Percentiles rank a stretch among this genome's conserved stretches.
Evolutionary conservation across 148 eudicot genomes (phyloP).

Genomic region (Linanthus parryae): DNA sequence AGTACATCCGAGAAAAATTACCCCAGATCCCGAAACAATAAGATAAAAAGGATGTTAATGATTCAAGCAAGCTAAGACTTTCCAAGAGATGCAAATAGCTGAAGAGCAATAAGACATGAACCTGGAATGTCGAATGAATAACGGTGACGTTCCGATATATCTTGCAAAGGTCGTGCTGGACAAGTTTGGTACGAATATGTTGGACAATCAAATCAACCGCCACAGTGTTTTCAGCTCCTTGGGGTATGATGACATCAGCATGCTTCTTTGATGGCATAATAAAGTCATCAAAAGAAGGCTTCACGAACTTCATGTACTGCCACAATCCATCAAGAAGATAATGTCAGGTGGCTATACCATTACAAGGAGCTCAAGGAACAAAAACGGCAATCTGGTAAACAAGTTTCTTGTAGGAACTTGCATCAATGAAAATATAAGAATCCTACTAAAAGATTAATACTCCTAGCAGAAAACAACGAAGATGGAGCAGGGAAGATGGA

Average conservation of each 20-base stretch:
- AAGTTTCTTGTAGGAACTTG: background rate
- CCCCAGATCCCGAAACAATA: too few species aligned
- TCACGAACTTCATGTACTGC: constrained; percentile 91
- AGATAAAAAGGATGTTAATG: too few species aligned
- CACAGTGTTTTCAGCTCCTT: constrained; percentile 85
- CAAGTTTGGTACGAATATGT: constrained; percentile 78
- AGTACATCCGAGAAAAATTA: too few species aligned
- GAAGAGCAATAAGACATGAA: too few species aligned
- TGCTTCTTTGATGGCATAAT: constrained; percentile 82
- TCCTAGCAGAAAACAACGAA: background rate
- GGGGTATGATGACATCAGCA: constrained; percentile 91
- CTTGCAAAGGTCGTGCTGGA: constrained; percentile 80
- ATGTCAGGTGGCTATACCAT: background rate
- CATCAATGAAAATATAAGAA: background rate
- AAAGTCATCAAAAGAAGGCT: constrained; percentile 89
- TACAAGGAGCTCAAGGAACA: background rate
- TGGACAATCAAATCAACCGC: constrained; percentile 84
- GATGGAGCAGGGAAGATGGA: background rate
- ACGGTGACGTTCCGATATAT: too few species aligned
- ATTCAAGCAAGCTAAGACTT: too few species aligned
- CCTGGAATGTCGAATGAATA: too few species aligned
- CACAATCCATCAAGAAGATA: constrained; percentile 10
- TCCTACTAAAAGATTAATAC: background rate
- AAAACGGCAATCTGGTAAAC: background rate
- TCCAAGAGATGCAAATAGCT: too few species aligned